Evolutionary conservation across 169 alveolate genomes (phyloP).

Genomic region (Hammondia hammondi): DNA sequence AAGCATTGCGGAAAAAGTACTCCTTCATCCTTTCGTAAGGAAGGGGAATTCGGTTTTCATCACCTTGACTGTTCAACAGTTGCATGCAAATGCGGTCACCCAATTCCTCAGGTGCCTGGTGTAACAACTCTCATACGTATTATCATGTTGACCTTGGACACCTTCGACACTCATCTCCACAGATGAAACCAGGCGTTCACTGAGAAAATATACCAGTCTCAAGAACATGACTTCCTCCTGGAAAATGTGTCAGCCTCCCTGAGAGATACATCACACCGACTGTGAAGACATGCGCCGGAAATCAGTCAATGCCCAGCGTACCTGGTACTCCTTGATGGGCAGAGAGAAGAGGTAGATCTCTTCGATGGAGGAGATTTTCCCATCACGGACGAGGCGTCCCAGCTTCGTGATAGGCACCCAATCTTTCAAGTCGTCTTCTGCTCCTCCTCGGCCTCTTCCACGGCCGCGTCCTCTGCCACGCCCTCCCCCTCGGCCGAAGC

Average conservation of each 20-base stretch:
- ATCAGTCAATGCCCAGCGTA: slow-evolving; percentile 58
- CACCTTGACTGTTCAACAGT: neutral
- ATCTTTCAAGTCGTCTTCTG: slow-evolving; percentile 94
- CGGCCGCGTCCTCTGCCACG: slow-evolving; percentile 77
- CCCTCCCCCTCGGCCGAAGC: slow-evolving; percentile 76
- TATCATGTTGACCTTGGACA: too few species aligned
- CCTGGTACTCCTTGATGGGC: slow-evolving; percentile 99
- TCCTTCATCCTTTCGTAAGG: slow-evolving; percentile 60
- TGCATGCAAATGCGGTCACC: too few species aligned
- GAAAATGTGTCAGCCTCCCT: neutral
- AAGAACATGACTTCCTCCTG: neutral
- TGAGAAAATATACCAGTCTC: too few species aligned
- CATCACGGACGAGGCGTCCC: slow-evolving; percentile 98
- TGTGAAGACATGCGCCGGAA: neutral
- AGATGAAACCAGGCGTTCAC: too few species aligned
- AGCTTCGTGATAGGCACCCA: slow-evolving; percentile 99
- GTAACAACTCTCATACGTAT: too few species aligned
- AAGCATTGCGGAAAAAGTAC: slow-evolving; percentile 27
- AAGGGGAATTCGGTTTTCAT: slow-evolving; percentile 29
- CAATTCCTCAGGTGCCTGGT: too few species aligned
- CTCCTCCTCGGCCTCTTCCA: slow-evolving; percentile 88
- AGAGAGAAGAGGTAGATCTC: slow-evolving; percentile 98
- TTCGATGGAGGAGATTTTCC: slow-evolving; percentile 95
- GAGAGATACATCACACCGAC: neutral
- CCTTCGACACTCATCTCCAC: too few species aligned